Conservation (phyloP, 805 yeast genomes). For the Brettanomyces anomalus region DNA sequence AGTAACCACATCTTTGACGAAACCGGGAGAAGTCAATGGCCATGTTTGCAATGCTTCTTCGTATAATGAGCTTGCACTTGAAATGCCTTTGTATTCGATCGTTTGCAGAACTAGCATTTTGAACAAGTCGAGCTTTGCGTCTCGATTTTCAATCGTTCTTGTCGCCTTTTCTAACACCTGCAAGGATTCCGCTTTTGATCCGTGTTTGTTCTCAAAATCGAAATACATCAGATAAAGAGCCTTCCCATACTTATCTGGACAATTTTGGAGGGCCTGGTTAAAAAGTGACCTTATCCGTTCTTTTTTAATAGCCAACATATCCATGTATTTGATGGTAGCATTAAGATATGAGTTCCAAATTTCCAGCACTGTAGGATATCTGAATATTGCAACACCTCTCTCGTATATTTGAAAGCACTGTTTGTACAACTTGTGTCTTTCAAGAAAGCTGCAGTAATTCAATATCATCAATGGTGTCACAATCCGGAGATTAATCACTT, state of each 20-base stretch:
- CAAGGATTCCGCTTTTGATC: slow-evolving; percentile 37
- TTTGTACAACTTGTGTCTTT: slow-evolving; percentile 35
- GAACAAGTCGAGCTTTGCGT: slow-evolving; percentile 32
- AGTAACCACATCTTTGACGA: slow-evolving; percentile 32
- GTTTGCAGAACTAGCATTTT: slow-evolving; percentile 34
- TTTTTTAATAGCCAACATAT: slow-evolving; percentile 25
- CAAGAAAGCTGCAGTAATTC: slow-evolving; percentile 56
- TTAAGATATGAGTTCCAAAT: slow-evolving; percentile 64
- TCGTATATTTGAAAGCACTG: slow-evolving; percentile 57
- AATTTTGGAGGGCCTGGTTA: slow-evolving; percentile 50
- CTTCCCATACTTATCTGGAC: slow-evolving; percentile 41
- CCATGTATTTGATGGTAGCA: slow-evolving; percentile 31
- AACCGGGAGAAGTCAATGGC: slow-evolving; percentile 20
- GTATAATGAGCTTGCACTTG: slow-evolving; percentile 38
- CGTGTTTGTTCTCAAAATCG: slow-evolving; percentile 49
- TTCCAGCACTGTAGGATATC: slow-evolving; percentile 53
- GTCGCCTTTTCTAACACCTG: slow-evolving; percentile 37
- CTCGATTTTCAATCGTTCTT: slow-evolving; percentile 18
- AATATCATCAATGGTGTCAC: slow-evolving; percentile 62
- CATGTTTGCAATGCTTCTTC: slow-evolving; percentile 37
- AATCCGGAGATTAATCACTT: slow-evolving; percentile 45
- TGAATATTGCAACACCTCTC: slow-evolving; percentile 52
- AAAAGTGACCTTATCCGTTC: slow-evolving; percentile 66
- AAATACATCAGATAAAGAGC: slow-evolving; percentile 48
- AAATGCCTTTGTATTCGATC: slow-evolving; percentile 29